Base-by-base conservation (phyloP, 768 basidiomycete species). In the Lactarius indigo region DNA sequence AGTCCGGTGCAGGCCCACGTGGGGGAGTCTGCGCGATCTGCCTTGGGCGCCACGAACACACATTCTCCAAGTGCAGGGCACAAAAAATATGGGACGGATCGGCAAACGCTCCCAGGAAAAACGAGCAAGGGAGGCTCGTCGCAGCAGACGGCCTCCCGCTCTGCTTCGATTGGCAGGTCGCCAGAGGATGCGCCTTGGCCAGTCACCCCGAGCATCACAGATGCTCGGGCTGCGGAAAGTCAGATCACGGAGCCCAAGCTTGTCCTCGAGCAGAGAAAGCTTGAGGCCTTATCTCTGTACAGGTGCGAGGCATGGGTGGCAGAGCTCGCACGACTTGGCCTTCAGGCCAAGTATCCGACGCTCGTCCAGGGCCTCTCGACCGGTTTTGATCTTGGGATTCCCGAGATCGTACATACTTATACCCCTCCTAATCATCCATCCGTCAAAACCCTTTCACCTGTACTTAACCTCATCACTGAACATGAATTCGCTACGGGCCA, bases 201-300 rank as follows among this genome's bases (percentile, higher is more conserved):
- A 18, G 5, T 18, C 41, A 42, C 17, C 4, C 17, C 4, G 41
- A 42, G 5, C 2, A 6, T 2, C 41, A 42, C 52, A 23, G 76
- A 13, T 83, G 81, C 73, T 81, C 80, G 0, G 81, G 82, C 1
- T 82, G 82, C 59, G 77, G 79, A 39, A 59, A 66, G 0, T 7
- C 69, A 50, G 42, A 50, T 39, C 80, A 84, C 57, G 77, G 82
- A 33, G 81, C 83, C 72, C 72, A 78, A 44, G 58, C 39, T 0
- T 84, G 82, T 70, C 73, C 76, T 78, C 73, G 63, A 58, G 75
- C 73, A 12, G 72, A 76, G 77, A 74, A 69, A 26, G 59, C 63
- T 5, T 70, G 66, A 72, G 0, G 72, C 76, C 0, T 55, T 68
- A 50, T 79, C 79, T 0, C 80, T 78, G 0, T 79, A 81, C 64